A percentile compares a stretch with the other conserved stretches of the same genome.
These are phyloP conservation scores for Tuber borchii DNA, from an alignment of 495 filamentous ascomycete species.

Conservation along the genomic window DNA sequence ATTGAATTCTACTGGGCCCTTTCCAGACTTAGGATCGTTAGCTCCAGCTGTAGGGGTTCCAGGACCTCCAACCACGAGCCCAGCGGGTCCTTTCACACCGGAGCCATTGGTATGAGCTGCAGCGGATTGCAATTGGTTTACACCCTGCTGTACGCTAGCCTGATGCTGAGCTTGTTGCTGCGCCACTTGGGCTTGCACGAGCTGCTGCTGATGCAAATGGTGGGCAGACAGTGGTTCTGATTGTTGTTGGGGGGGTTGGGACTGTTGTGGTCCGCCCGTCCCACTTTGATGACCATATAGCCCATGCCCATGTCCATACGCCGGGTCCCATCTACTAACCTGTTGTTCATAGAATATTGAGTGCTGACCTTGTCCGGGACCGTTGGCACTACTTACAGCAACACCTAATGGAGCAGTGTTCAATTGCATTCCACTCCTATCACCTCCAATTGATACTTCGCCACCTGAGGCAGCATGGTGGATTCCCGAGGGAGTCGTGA, in stretches of 20 bases:
- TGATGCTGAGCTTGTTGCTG: conserved; percentile 61
- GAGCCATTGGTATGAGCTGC: conserved; percentile 53
- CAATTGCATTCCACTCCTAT: conserved; percentile 37
- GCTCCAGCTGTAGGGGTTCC: conserved; percentile 47
- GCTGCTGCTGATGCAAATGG: conserved; percentile 30
- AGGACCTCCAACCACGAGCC: conserved; percentile 44
- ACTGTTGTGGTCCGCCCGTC: conserved; percentile 36
- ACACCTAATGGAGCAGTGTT: conserved; percentile 46
- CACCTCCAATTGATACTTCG: conserved; percentile 44
- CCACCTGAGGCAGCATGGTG: conserved; percentile 50
- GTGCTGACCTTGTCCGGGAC: conserved; percentile 32
- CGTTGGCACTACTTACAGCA: conserved; percentile 18
- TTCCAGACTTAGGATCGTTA: conserved; percentile 46
- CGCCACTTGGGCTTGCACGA: conserved; percentile 28
- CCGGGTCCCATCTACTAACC: conserved; percentile 47
- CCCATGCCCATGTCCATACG: conserved; percentile 27
- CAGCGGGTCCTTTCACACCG: conserved; percentile 44
- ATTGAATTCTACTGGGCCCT: conserved; percentile 92
- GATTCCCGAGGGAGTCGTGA: conserved; percentile 90
- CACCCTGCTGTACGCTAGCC: conserved; percentile 62
- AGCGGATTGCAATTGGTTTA: conserved; percentile 72
- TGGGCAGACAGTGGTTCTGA: conserved; percentile 32
- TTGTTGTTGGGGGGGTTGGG: conserved; percentile 40
- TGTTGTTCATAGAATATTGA: conserved; percentile 45
- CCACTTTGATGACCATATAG: conserved; percentile 41